Evolutionary conservation across 2,329 filamentous ascomycete species (phyloP).

Genomic region (Penicillium frequentans): DNA sequence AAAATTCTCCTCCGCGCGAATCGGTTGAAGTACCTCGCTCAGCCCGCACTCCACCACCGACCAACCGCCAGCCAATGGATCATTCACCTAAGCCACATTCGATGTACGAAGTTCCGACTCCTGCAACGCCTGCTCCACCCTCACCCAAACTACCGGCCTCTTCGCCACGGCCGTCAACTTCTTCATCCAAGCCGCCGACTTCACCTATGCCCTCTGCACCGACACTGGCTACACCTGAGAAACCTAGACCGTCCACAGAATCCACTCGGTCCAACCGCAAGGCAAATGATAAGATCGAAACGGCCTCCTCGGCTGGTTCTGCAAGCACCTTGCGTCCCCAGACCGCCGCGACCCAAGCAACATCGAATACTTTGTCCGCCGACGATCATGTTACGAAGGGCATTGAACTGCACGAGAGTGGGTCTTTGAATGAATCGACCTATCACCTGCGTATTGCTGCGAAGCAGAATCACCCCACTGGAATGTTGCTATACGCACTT

Average conservation of each 20-base stretch:
- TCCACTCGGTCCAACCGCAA: slow-evolving; percentile 3
- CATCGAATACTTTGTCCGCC: slow-evolving; percentile 42
- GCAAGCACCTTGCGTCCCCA: slow-evolving; percentile 62
- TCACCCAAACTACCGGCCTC: slow-evolving; percentile 5
- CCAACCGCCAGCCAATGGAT: slow-evolving; percentile 18
- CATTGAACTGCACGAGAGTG: slow-evolving; percentile 84
- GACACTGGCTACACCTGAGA: slow-evolving; percentile 1
- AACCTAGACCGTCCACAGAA: slow-evolving; percentile 13
- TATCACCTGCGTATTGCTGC: slow-evolving; percentile 93
- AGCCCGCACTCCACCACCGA: slow-evolving; percentile 35
- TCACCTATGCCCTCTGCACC: slow-evolving; percentile 2
- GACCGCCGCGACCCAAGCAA: slow-evolving; percentile 30
- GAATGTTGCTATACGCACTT: slow-evolving; percentile 92
- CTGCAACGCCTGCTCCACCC: slow-evolving; percentile 12
- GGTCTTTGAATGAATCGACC: slow-evolving; percentile 86
- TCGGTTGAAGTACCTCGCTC: slow-evolving; percentile 23
- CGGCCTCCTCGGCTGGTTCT: slow-evolving; percentile 58
- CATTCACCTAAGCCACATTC: slow-evolving; percentile 30
- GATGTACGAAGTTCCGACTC: slow-evolving; percentile 27
- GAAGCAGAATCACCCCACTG: slow-evolving; percentile 80
- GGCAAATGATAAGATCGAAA: slow-evolving; percentile 37
- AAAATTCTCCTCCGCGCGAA: slow-evolving; percentile 36
- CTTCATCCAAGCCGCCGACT: not conserved
- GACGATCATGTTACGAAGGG: slow-evolving; percentile 90
- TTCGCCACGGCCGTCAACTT: not conserved